These are phyloP conservation scores for Groenewaldozyma salmanticensis DNA, from an alignment of 805 yeast genomes.

Conservation along the genomic window DNA sequence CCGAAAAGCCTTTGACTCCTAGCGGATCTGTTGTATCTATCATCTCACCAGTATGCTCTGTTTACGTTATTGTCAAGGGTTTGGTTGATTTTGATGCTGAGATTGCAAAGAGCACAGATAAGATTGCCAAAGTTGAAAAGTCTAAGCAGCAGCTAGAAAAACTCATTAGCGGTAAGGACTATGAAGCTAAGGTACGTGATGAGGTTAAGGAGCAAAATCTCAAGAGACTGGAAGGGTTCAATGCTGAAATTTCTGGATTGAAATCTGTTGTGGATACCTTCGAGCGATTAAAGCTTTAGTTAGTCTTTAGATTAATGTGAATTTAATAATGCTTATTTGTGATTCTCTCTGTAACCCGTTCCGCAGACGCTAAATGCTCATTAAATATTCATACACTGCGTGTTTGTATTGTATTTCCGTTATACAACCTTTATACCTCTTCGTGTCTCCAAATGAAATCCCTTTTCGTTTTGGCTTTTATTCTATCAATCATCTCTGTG, in stretches of 20 bases:
- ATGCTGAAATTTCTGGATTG: conserved; percentile 85
- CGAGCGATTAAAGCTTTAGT: conserved; percentile 55
- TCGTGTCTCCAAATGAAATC: conserved; percentile 67
- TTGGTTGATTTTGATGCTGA: conserved; percentile 89
- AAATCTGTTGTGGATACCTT: conserved; percentile 78
- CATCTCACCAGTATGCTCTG: conserved; percentile 71
- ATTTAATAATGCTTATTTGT: background rate
- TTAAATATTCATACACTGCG: no score
- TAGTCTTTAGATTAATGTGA: background rate
- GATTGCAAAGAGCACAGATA: conserved; percentile 71
- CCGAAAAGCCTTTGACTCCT: conserved; percentile 52
- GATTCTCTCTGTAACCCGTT: conserved; percentile 1
- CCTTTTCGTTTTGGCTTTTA: conserved; percentile 38
- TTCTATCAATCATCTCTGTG: conserved; percentile 35
- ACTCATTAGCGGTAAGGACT: conserved; percentile 61
- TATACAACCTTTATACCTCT: no score
- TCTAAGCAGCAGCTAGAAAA: conserved; percentile 57
- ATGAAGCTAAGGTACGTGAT: conserved; percentile 73
- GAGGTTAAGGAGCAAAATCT: conserved; percentile 72
- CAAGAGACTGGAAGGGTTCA: conserved; percentile 55
- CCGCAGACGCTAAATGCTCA: no score
- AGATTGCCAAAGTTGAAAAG: conserved; percentile 56
- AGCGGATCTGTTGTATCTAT: conserved; percentile 84
- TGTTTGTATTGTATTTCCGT: no score
- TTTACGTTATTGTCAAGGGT: conserved; percentile 88